Conservation (phyloP, 495 filamentous ascomycete genomes). For the Physcia stellaris region DNA sequence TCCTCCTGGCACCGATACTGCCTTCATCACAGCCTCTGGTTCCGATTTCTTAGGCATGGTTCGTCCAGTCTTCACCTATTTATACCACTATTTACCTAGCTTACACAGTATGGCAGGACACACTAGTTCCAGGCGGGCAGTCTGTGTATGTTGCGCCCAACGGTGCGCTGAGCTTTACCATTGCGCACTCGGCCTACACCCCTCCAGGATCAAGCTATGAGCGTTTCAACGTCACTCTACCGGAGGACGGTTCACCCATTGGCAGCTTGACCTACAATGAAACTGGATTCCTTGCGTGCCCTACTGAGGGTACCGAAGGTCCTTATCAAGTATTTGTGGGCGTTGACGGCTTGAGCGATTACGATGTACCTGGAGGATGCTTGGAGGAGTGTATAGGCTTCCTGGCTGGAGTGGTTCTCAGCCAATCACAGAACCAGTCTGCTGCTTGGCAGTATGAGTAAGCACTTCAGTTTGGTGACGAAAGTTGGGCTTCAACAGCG, state of each 20-base stretch:
- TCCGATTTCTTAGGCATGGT: slow-evolving; percentile 1
- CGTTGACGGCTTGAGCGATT: slow-evolving; percentile 18
- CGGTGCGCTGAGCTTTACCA: slow-evolving; percentile 46
- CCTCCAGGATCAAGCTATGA: slow-evolving; percentile 36
- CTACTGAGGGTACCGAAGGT: slow-evolving; percentile 15
- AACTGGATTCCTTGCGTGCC: slow-evolving; percentile 32
- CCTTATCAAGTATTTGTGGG: slow-evolving; percentile 31
- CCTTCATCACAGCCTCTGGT: slow-evolving; percentile 25
- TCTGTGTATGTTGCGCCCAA: slow-evolving; percentile 42
- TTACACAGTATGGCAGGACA: slow-evolving; percentile 21
- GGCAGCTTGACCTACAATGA: slow-evolving; percentile 22
- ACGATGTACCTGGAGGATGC: slow-evolving; percentile 26
- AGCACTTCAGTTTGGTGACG: too few species aligned
- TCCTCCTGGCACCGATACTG: slow-evolving; percentile 30
- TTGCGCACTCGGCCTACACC: slow-evolving; percentile 43
- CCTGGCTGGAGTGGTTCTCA: slow-evolving; percentile 23
- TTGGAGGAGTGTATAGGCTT: slow-evolving; percentile 29
- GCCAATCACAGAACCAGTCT: slow-evolving; percentile 16
- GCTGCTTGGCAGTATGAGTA: slow-evolving; percentile 32
- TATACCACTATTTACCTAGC: background rate
- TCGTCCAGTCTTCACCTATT: background rate
- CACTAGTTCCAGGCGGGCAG: slow-evolving; percentile 53
- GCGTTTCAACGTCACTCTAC: slow-evolving; percentile 24
- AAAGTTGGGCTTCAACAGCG: too few species aligned
- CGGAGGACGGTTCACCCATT: slow-evolving; percentile 15